Base-by-base conservation (phyloP, 768 basidiomycete species). In the Boletus rubropictus region DNA sequence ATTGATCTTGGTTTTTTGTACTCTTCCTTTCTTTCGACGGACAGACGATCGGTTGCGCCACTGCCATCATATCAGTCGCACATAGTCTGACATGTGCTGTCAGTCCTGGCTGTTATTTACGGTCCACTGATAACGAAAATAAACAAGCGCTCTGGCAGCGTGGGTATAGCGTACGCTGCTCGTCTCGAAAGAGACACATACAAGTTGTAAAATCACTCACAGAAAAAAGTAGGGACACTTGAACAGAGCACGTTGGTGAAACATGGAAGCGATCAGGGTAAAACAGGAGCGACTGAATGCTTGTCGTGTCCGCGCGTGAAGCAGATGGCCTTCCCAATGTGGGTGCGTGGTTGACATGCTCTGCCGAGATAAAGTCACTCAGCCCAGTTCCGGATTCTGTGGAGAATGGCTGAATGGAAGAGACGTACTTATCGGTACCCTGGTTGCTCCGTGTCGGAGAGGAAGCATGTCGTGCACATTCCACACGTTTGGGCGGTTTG, bases 11-110 rank as follows among this genome's bases (percentile, higher is more conserved):
- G 4, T 25, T 25, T 25, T 25, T 8, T 25, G 5, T 5, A 5
- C 5, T 25, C 8, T 25, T 12, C 12, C 29, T 11, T 29, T 10
- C 12, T 12, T 12, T 29, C 11, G 29, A 29, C 5, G 3, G 11
- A 25, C 8, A 8, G 24, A 25, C 24, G 29, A 12, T 12, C 11
- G 29, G 29, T 29, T 32, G 28, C 8, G 7, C 24, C 22, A 42
- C n/a, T 9, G 36, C 12, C 15, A 4, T 42, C 40, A 43, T n/a
- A 39, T 39, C 22, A 24, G n/a, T n/a, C 15, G 20, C 20, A 28
- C 43, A 42, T 37, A 17, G 43, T 40, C 17, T 18, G 46, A 20
- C 36, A 34, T 50, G 31, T 22, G 38, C 42, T 53, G 27, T 37
- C 34, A 12, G 24, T 12, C 12, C 10, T 29, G 12, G 29, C 29